phyloP scores from a whole-genome alignment of 805 yeast genomes.

The Blastobotrys parvus region DNA sequence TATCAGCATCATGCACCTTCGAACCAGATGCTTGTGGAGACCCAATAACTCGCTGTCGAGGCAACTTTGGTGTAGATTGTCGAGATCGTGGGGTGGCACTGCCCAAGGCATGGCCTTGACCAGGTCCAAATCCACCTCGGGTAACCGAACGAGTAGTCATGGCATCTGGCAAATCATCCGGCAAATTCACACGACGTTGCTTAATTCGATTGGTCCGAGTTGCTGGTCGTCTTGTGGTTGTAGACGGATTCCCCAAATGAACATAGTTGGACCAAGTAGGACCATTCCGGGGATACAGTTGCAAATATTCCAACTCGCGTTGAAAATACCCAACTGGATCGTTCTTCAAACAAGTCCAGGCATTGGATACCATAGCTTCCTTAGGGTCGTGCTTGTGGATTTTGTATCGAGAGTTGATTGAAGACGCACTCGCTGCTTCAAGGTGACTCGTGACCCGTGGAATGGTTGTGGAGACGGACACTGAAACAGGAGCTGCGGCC shows the following conservation, averaged over 20 bases:
- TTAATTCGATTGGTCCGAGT: not conserved
- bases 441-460: too few species aligned
- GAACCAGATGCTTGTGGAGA: constrained; percentile 22
- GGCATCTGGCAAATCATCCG: constrained; percentile 1
- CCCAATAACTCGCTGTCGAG: constrained; percentile 61
- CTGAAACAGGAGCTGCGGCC: not conserved
- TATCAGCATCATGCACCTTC: constrained; percentile 33
- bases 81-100: constrained; percentile 5
- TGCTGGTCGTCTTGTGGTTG: not conserved
- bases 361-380: constrained; percentile 22
- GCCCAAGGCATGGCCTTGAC: not conserved
- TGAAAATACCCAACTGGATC: constrained; percentile 25
- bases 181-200: constrained; percentile 1
- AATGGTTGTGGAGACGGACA: not conserved
- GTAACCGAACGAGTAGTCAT: constrained; percentile 1
- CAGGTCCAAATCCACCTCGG: not conserved
- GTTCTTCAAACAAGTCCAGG: constrained; percentile 22
- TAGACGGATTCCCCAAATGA: constrained; percentile 4
- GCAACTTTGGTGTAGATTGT: constrained; percentile 27
- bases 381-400: constrained; percentile 13
- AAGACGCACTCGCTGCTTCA: not conserved
- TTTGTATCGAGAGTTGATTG: not conserved
- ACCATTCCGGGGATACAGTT: constrained; percentile 24
- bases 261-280: constrained; percentile 26
- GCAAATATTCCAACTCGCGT: constrained; percentile 24